Evolutionary conservation across 1,284 basidiomycete genomes (phyloP), one percentile per base, ranked within the genome.

Genomic region (Moniliophthora roreri): DNA sequence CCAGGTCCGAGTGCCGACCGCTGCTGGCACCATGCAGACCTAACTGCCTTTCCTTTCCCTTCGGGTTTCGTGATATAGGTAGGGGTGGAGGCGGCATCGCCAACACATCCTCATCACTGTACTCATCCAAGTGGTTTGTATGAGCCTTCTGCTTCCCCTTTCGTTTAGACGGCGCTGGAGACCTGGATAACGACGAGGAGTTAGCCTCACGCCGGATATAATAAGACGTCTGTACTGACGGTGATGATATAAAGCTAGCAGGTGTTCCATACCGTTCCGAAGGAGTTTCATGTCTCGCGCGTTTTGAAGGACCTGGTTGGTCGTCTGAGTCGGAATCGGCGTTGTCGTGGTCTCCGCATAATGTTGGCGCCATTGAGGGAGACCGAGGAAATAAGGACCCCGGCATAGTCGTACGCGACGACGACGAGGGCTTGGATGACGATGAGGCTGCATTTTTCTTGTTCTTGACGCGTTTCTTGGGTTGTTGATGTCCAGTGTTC

Each of bases 351-450:
- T 52, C 40, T 18, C 40, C 52, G 45, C 57, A 56, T 8, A 65
- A 62, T 8, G 80, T 77, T 1, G 84, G 82, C 34, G 81, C 69
- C 11, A 84, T 70, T 16, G 88, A 89, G 0, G 81, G 75, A 0
- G 88, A 87, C 4, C 86, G 82, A 7, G 87, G 81, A 62, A 82
- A 88, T 6, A 91, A 76, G 1, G 88, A 80, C 9, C 88, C 89
- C n/a, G 88, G 89, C 88, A 91, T 91, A 16, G 48, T 49, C 36
- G 20, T 38, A 6, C 36, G 23, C 23, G 48, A 28, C 21, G 36
- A 23, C 34, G 23, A 23, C 16, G 48, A 23, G 21, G 21, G 4
- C 11, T 23, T 40, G 13, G 23, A 16, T 28, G 20, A 2, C 9
- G 26, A 42, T 26, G 23, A 24, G 20, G 18, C 21, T 24, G 34